These are phyloP conservation scores for Ceratocystiopsis minuta DNA, from an alignment of 2,329 filamentous ascomycete genomes.

Conservation along the genomic window DNA sequence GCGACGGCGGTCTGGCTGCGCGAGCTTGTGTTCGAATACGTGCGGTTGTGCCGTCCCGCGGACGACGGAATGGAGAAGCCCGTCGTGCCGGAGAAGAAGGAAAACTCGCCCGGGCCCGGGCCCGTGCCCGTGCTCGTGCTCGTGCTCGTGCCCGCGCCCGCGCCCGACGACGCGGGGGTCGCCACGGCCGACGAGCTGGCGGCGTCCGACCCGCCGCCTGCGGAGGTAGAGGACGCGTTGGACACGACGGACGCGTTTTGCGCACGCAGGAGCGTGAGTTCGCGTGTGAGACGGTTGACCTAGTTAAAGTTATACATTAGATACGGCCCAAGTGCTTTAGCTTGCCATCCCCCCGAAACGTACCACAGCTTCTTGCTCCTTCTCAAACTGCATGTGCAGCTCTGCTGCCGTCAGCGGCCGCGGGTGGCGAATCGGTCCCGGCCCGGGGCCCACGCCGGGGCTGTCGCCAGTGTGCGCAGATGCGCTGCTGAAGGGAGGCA, in stretches of 20 bases:
- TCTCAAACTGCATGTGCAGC: conserved; percentile 75
- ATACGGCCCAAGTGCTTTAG: too few species aligned
- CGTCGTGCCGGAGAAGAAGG: conserved; percentile 37
- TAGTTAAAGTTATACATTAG: too few species aligned
- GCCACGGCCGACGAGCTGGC: conserved; percentile 17
- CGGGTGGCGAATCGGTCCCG: conserved; percentile 68
- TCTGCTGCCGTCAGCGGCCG: conserved; percentile 77
- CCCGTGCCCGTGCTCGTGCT: too few species aligned
- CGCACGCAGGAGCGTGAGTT: conserved; percentile 66
- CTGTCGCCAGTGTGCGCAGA: conserved; percentile 16
- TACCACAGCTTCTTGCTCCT: conserved; percentile 89
- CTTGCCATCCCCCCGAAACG: conserved; percentile 13
- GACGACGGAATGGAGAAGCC: conserved; percentile 38
- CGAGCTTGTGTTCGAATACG: conserved; percentile 35
- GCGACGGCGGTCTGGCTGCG: conserved; percentile 32
- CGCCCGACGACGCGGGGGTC: neutral
- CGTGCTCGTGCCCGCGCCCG: too few species aligned
- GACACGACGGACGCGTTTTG: conserved; percentile 50
- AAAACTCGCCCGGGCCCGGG: conserved; percentile 13
- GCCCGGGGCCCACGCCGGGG: conserved; percentile 33
- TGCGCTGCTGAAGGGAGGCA: conserved; percentile 6
- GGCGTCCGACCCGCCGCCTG: conserved; percentile 20
- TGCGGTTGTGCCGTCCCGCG: conserved; percentile 33
- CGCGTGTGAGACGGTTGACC: conserved; percentile 86
- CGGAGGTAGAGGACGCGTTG: conserved; percentile 44